These are phyloP conservation scores for Kuraishia piskuri DNA, from an alignment of 805 yeast species.

Conservation along the genomic window DNA sequence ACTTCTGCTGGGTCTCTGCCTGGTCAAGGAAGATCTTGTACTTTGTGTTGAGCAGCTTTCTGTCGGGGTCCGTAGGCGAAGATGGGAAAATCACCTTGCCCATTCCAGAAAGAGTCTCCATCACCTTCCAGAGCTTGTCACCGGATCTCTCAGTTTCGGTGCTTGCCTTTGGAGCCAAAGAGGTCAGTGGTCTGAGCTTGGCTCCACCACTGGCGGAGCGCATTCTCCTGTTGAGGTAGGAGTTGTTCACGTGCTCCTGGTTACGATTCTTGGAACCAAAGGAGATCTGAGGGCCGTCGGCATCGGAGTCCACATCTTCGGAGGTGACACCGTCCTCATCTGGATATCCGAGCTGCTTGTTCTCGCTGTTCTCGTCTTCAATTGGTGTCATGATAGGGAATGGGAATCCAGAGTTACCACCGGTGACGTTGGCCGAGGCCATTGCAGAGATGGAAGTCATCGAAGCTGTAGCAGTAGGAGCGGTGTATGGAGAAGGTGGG, in stretches of 20 bases:
- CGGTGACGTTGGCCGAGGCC: constrained; percentile 27
- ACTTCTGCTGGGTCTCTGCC: constrained; percentile 72
- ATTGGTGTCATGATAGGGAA: constrained; percentile 37
- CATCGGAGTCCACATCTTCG: constrained; percentile 32
- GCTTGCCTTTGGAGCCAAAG: constrained; percentile 9
- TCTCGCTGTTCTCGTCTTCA: constrained; percentile 23
- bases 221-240: constrained; percentile 16
- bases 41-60: constrained; percentile 65
- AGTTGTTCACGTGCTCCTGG: constrained; percentile 43
- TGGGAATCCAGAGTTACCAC: constrained; percentile 28
- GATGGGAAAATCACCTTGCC: constrained; percentile 75
- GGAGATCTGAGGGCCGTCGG: constrained; percentile 41
- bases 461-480: constrained; percentile 72
- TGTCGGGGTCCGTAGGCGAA: constrained; percentile 48
- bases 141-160: constrained; percentile 29
- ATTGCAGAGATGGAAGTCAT: constrained; percentile 47
- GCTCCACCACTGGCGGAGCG: constrained; percentile 7
- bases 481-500: constrained; percentile 65
- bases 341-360: constrained; percentile 20
- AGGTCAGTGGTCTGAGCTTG: constrained; percentile 31
- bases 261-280: constrained; percentile 52
- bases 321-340: constrained; percentile 8
- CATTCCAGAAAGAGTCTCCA: constrained; percentile 76
- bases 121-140: constrained; percentile 73
- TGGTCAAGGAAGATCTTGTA: constrained; percentile 84